Evolutionary conservation across 2,329 filamentous ascomycete species (phyloP), one percentile per base, ranked within the genome.

Genomic region (Orbilia blumenaviensis): DNA sequence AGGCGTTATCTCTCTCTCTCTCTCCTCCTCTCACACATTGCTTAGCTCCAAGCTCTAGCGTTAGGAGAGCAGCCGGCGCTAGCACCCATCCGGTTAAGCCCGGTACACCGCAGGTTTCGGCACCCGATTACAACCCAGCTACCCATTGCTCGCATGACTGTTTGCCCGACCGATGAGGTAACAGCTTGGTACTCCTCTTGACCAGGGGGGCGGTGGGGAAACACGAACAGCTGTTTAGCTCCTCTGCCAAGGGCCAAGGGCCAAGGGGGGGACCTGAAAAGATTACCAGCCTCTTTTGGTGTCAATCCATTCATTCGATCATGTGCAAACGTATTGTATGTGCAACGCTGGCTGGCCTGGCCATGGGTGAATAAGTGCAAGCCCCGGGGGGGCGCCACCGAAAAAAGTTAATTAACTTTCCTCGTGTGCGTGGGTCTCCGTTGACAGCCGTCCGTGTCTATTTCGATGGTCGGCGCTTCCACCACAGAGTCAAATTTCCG

Each of bases 241-340:
- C n/a, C n/a, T n/a, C n/a, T n/a, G n/a, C 38, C 21, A 27, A 56
- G 66, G 52, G 66, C 46, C 66, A 56, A 25, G n/a, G n/a, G n/a
- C n/a, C n/a, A n/a, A n/a, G n/a, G n/a, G n/a, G n/a, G n/a, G n/a
- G n/a, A n/a, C n/a, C n/a, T n/a, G n/a, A n/a, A 21, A 27, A 12
- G 34, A 46, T 58, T 63, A 34, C 66, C 66, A 69, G 56, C 66
- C 66, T 56, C 34, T 63, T 63, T 56, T 44, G 56, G 66, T n/a
- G n/a, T n/a, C n/a, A n/a, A n/a, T n/a, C n/a, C n/a, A n/a, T n/a
- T n/a, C n/a, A 8, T 16, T 41, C 14, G 27, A 54, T 69, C 54
- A 69, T 69, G 56, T 69, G 66, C 29, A 16, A 21, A 25, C 27
- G 2, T 12, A 32, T 9, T 9, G 18, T n/a, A 21, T 10, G 42